Percentiles rank a stretch among this genome's conserved stretches.
Evolutionary conservation across 129 eudicot genomes (phyloP).

Genomic region (Smallanthus sonchifolius): DNA sequence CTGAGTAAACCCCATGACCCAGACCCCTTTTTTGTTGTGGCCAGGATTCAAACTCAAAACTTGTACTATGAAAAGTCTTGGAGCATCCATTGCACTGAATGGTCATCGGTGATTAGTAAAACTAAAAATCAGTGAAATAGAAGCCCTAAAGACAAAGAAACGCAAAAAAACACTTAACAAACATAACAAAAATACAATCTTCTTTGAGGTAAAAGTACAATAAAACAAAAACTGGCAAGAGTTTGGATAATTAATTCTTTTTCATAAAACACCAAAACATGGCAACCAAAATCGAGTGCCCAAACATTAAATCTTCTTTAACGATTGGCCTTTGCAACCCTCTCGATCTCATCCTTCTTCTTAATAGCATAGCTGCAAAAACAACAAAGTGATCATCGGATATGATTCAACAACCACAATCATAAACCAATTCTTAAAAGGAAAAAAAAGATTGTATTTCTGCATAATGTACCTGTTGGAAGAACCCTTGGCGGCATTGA

Average conservation of each 20-base stretch:
- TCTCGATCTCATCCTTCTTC: slow-evolving; percentile 81
- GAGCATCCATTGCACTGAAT: no score
- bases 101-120: no score
- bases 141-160: not conserved
- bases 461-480: slow-evolving; percentile 51
- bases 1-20: no score
- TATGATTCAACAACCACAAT: not conserved
- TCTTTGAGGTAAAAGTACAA: no score
- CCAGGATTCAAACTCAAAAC: no score
- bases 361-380: slow-evolving; percentile 67
- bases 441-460: not conserved
- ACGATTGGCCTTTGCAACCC: slow-evolving; percentile 83
- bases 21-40: no score
- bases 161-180: not conserved
- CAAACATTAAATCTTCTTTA: slow-evolving; percentile 27
- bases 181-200: no score
- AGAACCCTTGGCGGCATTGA: slow-evolving; percentile 85
- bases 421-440: not conserved
- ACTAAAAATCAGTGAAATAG: no score
- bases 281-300: slow-evolving; percentile 25
- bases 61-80: no score
- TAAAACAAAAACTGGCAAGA: slow-evolving; percentile 7
- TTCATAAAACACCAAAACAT: slow-evolving; percentile 12
- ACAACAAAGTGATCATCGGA: not conserved
- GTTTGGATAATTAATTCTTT: slow-evolving; percentile 16